Evolutionary conservation across 352 stramenopile species (phyloP).

Genomic region (Pythium sp.): DNA sequence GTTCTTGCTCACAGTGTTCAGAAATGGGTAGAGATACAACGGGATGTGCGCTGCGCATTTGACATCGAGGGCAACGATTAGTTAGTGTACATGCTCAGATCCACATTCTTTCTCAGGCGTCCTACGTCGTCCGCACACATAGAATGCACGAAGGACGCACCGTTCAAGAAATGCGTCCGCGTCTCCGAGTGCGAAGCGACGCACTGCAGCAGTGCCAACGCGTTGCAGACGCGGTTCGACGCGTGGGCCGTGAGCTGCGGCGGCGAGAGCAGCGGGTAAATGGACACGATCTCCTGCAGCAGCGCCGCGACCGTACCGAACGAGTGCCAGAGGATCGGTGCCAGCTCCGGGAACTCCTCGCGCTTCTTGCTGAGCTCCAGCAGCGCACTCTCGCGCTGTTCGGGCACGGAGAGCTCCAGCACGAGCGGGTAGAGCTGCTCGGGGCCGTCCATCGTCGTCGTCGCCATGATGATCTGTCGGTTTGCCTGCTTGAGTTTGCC

Average conservation of each 20-base stretch:
- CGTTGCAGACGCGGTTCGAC: conserved; percentile 98
- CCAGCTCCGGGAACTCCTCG: conserved; percentile 96
- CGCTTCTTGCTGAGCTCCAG: conserved; percentile 98
- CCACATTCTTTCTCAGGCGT: background rate
- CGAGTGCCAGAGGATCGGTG: conserved; percentile 98
- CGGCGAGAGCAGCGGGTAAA: conserved; percentile 97
- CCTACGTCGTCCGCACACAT: background rate
- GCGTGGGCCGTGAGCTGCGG: conserved; percentile 96
- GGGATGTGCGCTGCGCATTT: conserved; percentile 90
- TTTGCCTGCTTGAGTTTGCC: background rate
- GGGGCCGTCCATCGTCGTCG: conserved; percentile 41
- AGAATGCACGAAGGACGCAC: conserved; percentile 29
- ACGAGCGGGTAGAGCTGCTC: conserved; percentile 90
- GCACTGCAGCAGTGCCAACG: conserved; percentile 97
- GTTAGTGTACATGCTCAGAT: background rate
- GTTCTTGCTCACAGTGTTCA: conserved; percentile 98
- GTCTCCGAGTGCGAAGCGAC: conserved; percentile 98
- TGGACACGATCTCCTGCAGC: conserved; percentile 98
- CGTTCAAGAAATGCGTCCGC: conserved; percentile 94
- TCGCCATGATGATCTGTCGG: background rate
- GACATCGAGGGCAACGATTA: background rate
- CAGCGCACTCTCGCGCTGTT: conserved; percentile 95
- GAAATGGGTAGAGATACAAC: conserved; percentile 98
- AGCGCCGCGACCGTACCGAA: conserved; percentile 96
- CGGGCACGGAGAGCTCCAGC: conserved; percentile 90